Evolutionary conservation across 768 basidiomycete genomes (phyloP), one percentile per base, ranked within the genome.

Genomic region (Podaxis rugospora): DNA sequence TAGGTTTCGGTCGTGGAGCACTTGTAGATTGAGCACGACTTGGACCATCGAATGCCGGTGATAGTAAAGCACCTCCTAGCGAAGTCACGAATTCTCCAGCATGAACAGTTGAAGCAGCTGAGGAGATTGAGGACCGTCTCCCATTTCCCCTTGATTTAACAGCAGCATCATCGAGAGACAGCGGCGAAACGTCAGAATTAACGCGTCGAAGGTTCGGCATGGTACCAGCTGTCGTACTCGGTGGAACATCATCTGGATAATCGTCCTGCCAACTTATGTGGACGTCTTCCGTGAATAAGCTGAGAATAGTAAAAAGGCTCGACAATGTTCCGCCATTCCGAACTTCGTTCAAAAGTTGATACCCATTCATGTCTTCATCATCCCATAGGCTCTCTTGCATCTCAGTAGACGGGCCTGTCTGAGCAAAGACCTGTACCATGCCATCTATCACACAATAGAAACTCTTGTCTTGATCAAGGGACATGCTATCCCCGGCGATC

Each of bases 401-500:
- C 32, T 80, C 78, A 10, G 76, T 68, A 11, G 76, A 74, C 64
- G 83, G 80, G 4, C 84, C 86, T 0, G 87, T 86, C 61, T 85
- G 83, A 14, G 92, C 92, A 70, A 84, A 97, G 10, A 98, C 93
- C 68, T 99, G 93, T 13, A 96, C 96, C 63, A 83, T 90, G n/a
- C 97, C 97, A 71, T 99, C 97, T 35, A 98, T 89, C 36, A 99
- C 96, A 70, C 94, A 98, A 73, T 98, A 98, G 74, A 99, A 99
- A 64, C 89, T 94, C 68, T 93, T 93, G 75, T 98, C 92, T 69
- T 91, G 83, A 66, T 95, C 90, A 3, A 98, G 82, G 28, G 92
- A 89, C 61, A 98, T 82, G 54, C 91, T 96, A 67, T 99, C 97
- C 3, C 97, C 96, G 4, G 97, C 97, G 55, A 97, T 91, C 21